Base-by-base conservation (phyloP, 2,329 filamentous ascomycete species). In the Arachnopeziza araneosa region DNA sequence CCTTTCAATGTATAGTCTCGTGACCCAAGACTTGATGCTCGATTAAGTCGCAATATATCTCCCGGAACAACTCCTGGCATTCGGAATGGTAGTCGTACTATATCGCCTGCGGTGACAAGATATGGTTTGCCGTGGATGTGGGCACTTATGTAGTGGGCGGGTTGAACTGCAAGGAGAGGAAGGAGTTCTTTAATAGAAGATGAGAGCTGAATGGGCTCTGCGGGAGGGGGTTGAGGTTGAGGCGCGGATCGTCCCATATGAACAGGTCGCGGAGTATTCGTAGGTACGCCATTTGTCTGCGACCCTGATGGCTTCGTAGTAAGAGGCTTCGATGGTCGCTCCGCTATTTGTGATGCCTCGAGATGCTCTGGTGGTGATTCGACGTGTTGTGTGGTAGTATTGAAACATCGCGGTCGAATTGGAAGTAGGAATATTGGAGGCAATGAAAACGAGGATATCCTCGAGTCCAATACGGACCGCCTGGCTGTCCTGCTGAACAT, bases 1-100 rank as follows among this genome's bases (percentile, higher is more conserved):
- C 90, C 90, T 74, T 92, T 90, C 64, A 98, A 80, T 5, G 93
- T 97, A 76, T 90, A 96, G 74, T 98, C 93, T 64, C 95, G 83
- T 67, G 88, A 93, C 26, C 95, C 95, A 52, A 99, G 77, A 57
- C 88, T 80, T 50, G 85, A 88, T 24, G 92, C 95, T 59, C 92
- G 88, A 77, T 96, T 93, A 60, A 99, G 82, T 7, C 93, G 89
- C 62, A 99, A 80, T 48, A 96, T 79, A 72, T 98, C 93, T 30
- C 95, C 95, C 0, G 92, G 87, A 8, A 81, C 76, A 5, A 91
- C 89, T 24, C 83, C 85, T 2, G 86, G 84, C 86, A 95, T 91
- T 69, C 83, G 83, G 78, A 93, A 93, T 6, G 90, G 90, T 56
- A 95, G 84, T 44, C 89, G 89, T 55, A 95, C 75, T 61, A 81